Base-by-base conservation (phyloP, 805 yeast genomes). In the Kuraishia borneana region DNA sequence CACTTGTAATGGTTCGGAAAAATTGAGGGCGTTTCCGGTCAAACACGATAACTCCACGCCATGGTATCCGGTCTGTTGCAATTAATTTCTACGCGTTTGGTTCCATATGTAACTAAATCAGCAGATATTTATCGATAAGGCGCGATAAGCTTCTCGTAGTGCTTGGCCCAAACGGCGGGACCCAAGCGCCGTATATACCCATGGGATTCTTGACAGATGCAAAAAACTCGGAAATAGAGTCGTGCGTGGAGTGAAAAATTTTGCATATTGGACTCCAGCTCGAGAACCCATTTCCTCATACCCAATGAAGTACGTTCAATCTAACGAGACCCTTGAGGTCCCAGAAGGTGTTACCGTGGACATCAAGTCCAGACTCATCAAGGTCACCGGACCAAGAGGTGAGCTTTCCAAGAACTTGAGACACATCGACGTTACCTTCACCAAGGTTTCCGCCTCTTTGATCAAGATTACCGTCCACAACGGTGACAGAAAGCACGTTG, bases 401-500 rank as follows among this genome's bases (percentile, higher is more conserved):
- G 71, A 75, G 49, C 74, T 89, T 61, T 61, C 65, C 71, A 89
- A 92, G 80, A 74, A 82, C 74, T 75, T 89, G 63, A 77, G 80
- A 63, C 98, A 92, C 73, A 78, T 92, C 57, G 84, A 89, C 64
- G 95, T 92, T 54, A 80, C 96, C 51, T 89, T 92, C 81, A 54
- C 64, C 58, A 85, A 88, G 74, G 60, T 83, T 47, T 62, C 67
- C 60, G 69, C 74, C 70, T 70, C 60, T 48, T 76, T 72, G 56
- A 72, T 92, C 70, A 83, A 81, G 71, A 76, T 92, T 63, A 73
- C 87, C 53, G 96, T 92, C 51, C 94, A 83, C 81, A 85, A 89
- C 65, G 98, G 97, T 73, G 95, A 85, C 83, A 85, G 97, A 80
- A 89, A 89, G 82, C 98, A 92, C 73, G 97, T 92, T 65, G 99